Percentiles rank a stretch among this genome's conserved stretches.
phyloP scores from a whole-genome alignment of 345 rosid species.

The Limnanthes douglasii region DNA sequence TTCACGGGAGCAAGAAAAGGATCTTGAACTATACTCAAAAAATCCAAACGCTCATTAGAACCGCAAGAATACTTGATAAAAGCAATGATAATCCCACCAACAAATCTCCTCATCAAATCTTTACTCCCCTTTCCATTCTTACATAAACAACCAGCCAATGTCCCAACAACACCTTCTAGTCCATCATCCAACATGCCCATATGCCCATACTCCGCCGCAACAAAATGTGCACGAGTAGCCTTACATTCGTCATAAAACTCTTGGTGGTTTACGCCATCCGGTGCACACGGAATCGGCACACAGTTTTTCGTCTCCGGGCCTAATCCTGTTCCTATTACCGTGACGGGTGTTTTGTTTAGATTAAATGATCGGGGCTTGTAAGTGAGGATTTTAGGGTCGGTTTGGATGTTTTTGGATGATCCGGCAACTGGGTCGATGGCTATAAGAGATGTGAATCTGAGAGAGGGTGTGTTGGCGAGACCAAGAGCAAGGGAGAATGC shows the following conservation, averaged over 20 bases:
- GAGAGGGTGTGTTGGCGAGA: conserved; percentile 11
- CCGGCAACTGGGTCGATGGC: conserved; percentile 18
- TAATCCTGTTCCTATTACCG: conserved; percentile 15
- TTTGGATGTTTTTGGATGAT: neutral
- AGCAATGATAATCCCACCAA: conserved; percentile 15
- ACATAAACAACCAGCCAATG: conserved; percentile 12
- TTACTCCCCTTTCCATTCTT: conserved; percentile 8
- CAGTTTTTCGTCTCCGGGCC: conserved; percentile 4
- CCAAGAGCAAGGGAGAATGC: conserved; percentile 17
- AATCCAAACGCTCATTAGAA: conserved; percentile 8
- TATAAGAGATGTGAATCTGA: conserved; percentile 10
- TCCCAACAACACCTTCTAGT: conserved; percentile 10
- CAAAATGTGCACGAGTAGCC: conserved; percentile 12
- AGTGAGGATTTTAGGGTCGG: conserved; percentile 11
- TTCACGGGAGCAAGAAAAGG: conserved; percentile 11
- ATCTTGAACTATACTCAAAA: conserved; percentile 8
- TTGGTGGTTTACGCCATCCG: conserved; percentile 10
- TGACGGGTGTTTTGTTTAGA: conserved; percentile 12
- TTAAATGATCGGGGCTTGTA: conserved; percentile 12
- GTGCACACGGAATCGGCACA: conserved; percentile 11
- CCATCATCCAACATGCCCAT: conserved; percentile 20
- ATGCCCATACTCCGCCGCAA: conserved; percentile 15
- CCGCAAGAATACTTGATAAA: conserved; percentile 11
- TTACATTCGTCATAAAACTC: conserved; percentile 17
- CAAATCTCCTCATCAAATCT: conserved; percentile 12